phyloP scores from a whole-genome alignment of 305 asterid genomes.

The Solanum chacoense region DNA sequence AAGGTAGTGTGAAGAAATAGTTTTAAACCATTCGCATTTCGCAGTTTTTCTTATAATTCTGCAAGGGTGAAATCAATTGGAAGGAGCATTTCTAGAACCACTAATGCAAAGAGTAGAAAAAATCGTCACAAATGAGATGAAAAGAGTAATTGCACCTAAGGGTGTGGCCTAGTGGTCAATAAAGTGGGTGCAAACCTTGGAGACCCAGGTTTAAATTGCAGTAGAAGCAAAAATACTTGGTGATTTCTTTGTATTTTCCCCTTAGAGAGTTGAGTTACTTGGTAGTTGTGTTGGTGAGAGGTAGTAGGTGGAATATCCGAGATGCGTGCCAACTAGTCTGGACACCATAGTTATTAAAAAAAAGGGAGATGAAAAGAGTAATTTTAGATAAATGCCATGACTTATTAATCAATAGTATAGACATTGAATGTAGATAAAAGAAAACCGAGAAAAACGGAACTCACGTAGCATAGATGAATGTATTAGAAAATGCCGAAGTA shows the following conservation, averaged over 20 bases:
- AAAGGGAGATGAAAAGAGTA: neutral
- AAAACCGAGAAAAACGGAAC: neutral
- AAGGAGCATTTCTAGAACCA: neutral
- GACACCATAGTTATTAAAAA: neutral
- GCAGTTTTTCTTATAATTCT: neutral
- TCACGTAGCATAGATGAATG: neutral
- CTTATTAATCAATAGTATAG: neutral
- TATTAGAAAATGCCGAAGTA: neutral
- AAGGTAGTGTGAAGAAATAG: neutral
- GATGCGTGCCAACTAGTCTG: neutral
- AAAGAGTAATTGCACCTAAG: neutral
- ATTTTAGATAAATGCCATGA: neutral
- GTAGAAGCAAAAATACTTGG: neutral
- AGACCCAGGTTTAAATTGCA: neutral
- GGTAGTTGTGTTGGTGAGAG: neutral
- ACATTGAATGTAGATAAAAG: neutral
- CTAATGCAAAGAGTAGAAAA: neutral
- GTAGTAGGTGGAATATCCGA: neutral
- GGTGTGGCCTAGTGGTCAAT: neutral
- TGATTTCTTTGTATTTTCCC: neutral
- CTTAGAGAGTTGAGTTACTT: neutral
- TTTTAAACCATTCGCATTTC: neutral
- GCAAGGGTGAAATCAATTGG: neutral
- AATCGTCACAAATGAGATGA: neutral
- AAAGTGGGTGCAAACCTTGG: neutral